Base-by-base conservation (phyloP, 306 rosid genomes). In the Rosa multiflora region DNA sequence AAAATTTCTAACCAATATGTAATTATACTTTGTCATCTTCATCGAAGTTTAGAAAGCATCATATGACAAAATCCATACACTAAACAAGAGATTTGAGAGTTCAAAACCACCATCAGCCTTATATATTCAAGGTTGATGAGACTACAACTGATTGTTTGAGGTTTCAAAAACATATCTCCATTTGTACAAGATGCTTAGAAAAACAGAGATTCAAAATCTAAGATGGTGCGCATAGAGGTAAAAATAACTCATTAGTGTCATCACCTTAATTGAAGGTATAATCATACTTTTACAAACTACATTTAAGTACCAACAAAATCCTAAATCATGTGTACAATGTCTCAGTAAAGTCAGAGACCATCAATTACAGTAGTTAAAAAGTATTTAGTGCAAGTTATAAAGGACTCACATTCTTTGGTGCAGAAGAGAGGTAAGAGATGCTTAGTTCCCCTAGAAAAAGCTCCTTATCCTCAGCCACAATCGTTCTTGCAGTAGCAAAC, bases 391-490 rank as follows among this genome's bases (percentile, higher is more conserved):
- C n/a, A 63, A 64, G 37, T 67, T 11, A 17, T 49, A 39, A 47
- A 29, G 26, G 68, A 69, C 89, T 88, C 55, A 88, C 91, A 59
- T 85, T 74, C 44, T 1, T 32, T 51, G 81, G 78, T 70, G 85
- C 91, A 49, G 53, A 73, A 35, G 88, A 86, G 79, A 85, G 91
- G 85, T 83, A 88, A 79, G n/a, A n/a, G n/a, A n/a, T n/a, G n/a
- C n/a, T n/a, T n/a, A n/a, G n/a, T n/a, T n/a, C n/a, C n/a, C n/a
- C n/a, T n/a, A n/a, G n/a, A n/a, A n/a, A n/a, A n/a, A n/a, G n/a
- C n/a, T n/a, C n/a, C n/a, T n/a, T n/a, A n/a, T n/a, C n/a, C n/a
- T n/a, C n/a, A n/a, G n/a, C n/a, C n/a, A n/a, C n/a, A n/a, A n/a
- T n/a, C n/a, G n/a, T n/a, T n/a, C n/a, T n/a, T n/a, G n/a, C n/a